A percentile compares a stretch with the other conserved stretches of the same genome.
These are phyloP conservation scores for Parietichytrium sp. DNA, from an alignment of 108 stramenopile genomes.

Conservation along the genomic window DNA sequence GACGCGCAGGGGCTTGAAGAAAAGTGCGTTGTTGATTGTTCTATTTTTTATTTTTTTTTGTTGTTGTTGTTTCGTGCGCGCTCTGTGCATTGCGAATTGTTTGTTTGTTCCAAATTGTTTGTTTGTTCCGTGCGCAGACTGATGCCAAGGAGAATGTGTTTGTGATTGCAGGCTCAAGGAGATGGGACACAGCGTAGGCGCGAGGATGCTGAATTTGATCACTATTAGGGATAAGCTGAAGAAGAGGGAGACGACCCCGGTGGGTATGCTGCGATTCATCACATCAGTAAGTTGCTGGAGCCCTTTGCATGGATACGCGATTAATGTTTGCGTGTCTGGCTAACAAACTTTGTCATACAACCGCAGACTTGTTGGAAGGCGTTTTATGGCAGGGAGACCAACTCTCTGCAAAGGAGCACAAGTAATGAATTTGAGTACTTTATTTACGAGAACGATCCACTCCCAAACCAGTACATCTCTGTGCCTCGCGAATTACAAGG, in stretches of 20 bases:
- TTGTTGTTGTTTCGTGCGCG: no score
- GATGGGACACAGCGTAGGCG: slow-evolving; percentile 11
- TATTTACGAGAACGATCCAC: slow-evolving; percentile 7
- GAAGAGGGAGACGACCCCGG: slow-evolving; percentile 5
- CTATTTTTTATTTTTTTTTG: no score
- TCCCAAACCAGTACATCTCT: slow-evolving; percentile 10
- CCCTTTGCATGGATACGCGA: no score
- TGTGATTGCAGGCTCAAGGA: slow-evolving; percentile 17
- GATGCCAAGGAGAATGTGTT: no score
- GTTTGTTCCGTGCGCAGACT: no score
- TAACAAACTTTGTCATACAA: no score
- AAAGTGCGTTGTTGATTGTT: not conserved
- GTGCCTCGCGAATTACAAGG: slow-evolving; percentile 20
- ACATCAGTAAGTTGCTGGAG: no score
- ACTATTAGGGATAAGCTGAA: not conserved
- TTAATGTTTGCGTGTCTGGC: no score
- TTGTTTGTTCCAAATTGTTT: no score
- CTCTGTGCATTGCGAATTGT: no score
- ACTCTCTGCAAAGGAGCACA: slow-evolving; percentile 5
- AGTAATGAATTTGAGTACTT: slow-evolving; percentile 28
- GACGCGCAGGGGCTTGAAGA: slow-evolving; percentile 24
- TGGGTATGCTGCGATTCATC: slow-evolving; percentile 23
- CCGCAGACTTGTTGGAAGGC: slow-evolving; percentile 28
- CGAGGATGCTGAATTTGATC: slow-evolving; percentile 4
- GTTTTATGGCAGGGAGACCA: not conserved